Base-by-base conservation (phyloP, 441 rosid genomes). In the Biscutella laevigata region DNA sequence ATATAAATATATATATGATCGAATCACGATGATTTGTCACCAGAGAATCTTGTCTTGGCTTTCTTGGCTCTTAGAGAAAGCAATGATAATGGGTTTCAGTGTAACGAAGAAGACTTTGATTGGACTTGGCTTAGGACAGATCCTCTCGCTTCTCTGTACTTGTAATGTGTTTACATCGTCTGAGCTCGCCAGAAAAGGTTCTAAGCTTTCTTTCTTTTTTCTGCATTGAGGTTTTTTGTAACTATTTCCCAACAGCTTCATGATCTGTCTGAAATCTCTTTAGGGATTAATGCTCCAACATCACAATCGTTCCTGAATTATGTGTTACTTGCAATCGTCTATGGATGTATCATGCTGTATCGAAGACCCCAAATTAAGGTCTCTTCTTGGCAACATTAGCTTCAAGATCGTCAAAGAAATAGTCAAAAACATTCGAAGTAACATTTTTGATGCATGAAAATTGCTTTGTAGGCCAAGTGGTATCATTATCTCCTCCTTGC, bases 261-360 rank as follows among this genome's bases (percentile, higher is more conserved):
- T n/a, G n/a, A n/a, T n/a, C n/a, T n/a, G n/a, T n/a, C n/a, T 25
- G 51, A 26, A 41, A 24, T 4, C 40, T 27, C 20, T 19, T 61
- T n/a, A 90, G 96, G 90, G 62, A 76, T 87, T 37, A 78, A 84
- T 69, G 94, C 81, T 4, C 98, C 96, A 8, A 80, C 86, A 51
- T 81, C 94, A 9, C 98, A 90, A 66, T 71, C 88, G 5, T 82
- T 84, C 59, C 68, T 84, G 25, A 77, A 80, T 72, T 81, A 87
- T 61, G 70, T 79, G 29, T 47, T 80, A n/a, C 62, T 90, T 61
- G 83, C 83, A 52, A 52, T 83, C 61, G 61, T 90, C 44, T 81
- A 83, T 71, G 96, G 98, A 69, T 55, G 80, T 66, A 24, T 71
- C 29, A 69, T 80, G 88, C 67, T 84, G 10, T 68, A 84, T 50